Evolutionary conservation across 1,284 basidiomycete genomes (phyloP), one percentile per base, ranked within the genome.

Genomic region (Fomitopsis schrenkii): DNA sequence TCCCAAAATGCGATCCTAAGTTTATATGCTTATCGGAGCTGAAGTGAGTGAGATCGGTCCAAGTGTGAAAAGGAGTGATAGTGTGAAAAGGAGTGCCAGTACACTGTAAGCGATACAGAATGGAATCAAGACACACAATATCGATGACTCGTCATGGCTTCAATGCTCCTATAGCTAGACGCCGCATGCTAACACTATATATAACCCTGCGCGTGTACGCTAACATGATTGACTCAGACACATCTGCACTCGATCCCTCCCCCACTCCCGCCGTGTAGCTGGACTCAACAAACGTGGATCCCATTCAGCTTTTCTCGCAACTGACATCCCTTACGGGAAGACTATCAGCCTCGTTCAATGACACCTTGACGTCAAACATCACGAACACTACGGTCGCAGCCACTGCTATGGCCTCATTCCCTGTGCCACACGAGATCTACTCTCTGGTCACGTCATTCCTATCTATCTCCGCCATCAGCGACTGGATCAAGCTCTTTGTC

Each of bases 401-500:
- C 5, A 17, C 48, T 2, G 22, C 8, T 1, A 50, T 50, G 48
- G 14, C 5, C 14, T 10, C 14, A 33, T 14, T 50, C 22, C 48
- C 48, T 33, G 19, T 50, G 8, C 48, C 48, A 2, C 48, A 50
- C 3, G 48, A 50, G 14, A 50, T 50, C 28, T 50, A 33, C 28
- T 50, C 48, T 50, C 19, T 55, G 19, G 30, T 68, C 50, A 35
- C 59, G 12, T 62, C 62, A 54, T 46, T 65, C 5, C 59, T 66
- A 12, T 63, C 64, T 7, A 59, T 65, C 38, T 64, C 64, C 30
- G 63, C 60, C 19, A 67, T 71, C 17, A 68, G 70, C 26, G 69
- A 73, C 50, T 69, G 72, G 57, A 64, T 74, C 15, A 71, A 72
- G 56, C 67, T 75, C 8, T 67, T 70, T 55, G 63, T 70, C 26